phyloP scores from a whole-genome alignment of 2,329 filamentous ascomycete genomes.

The Colletotrichum echinochloae region DNA sequence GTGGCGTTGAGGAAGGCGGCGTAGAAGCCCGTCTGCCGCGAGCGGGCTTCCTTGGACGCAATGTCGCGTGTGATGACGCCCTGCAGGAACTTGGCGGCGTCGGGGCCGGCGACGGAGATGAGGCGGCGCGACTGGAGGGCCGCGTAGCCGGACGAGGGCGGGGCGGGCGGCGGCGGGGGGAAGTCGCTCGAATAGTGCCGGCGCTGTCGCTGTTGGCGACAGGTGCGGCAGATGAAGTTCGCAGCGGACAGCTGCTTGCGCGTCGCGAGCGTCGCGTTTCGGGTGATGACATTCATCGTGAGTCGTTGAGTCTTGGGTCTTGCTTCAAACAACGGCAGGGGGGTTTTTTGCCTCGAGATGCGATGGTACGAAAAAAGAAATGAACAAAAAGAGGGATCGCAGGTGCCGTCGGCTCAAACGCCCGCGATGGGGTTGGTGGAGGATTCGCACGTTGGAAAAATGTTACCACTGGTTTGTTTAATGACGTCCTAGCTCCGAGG shows the following conservation, averaged over 20 bases:
- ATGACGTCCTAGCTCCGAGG: constrained; percentile 30
- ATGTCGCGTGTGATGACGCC: constrained; percentile 84
- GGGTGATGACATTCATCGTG: constrained; percentile 26
- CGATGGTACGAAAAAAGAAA: not conserved
- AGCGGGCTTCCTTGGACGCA: constrained; percentile 52
- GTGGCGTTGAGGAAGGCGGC: constrained; percentile 87
- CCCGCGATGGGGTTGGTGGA: constrained; percentile 2
- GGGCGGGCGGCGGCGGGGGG: constrained; percentile 53
- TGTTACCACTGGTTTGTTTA: constrained; percentile 31
- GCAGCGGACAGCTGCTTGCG: constrained; percentile 28
- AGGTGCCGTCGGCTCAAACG: constrained; percentile 4
- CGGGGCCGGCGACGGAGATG: constrained; percentile 81
- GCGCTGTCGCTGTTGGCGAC: constrained; percentile 46
- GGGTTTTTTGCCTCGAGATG: not conserved
- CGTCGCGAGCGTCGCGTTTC: constrained; percentile 20
- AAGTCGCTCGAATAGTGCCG: constrained; percentile 47
- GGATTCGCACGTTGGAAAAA: constrained; percentile 19
- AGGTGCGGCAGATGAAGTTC: constrained; percentile 47
- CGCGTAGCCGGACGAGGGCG: constrained; percentile 61
- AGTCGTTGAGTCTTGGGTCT: no score
- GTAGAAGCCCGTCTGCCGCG: constrained; percentile 72
- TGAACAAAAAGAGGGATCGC: not conserved
- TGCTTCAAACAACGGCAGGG: not conserved
- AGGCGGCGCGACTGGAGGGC: constrained; percentile 80
- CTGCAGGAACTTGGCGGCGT: constrained; percentile 87